Base-by-base conservation (phyloP, 2,329 filamentous ascomycete species). In the Xylariaceae sp. region DNA sequence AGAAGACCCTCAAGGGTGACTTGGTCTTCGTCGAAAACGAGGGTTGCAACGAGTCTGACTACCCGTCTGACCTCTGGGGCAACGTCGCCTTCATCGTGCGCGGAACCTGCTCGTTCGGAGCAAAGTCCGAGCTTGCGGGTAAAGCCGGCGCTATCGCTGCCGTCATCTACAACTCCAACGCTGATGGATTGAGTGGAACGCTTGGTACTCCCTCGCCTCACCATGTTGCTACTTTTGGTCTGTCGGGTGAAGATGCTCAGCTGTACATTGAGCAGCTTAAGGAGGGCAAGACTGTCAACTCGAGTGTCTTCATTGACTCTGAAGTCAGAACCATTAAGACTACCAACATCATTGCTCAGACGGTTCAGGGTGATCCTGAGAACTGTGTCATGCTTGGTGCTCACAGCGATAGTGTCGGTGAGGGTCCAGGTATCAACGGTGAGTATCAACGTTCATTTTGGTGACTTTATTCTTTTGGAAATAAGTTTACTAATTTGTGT, bases 141-240 rank as follows among this genome's bases (percentile, higher is more conserved):
- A 79, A 77, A 53, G 88, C 88, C 1, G 88, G 89, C 17, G 90
- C 90, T 4, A 73, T 83, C 2, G 89, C 86, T 1, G 88, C 86
- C 0, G 75, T 94, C 11, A 79, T 94, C 53, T 92, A 89, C 75
- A 91, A 93, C 77, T 88, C 86, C 65, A 84, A 84, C 53, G 74
- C 80, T 1, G 88, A 84, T 1, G 72, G 75, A 2, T 74, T 91
- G 0, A 79, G 81, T 54, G 90, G 89, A 47, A 92, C 89, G 0
- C 78, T 94, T 2, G 88, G 87, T 9, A 78, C 76, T 0, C 85
- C 86, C 0, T 75, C 76, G 0, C 76, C 79, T 9, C 68, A 84
- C 55, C 82, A 90, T 66, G 77, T 89, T 4, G 84, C 89, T 0
- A 89, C 86, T 1, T 86, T 91, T 60, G 87, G 87, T 1, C 75